A percentile compares a stretch with the other conserved stretches of the same genome.
These are phyloP conservation scores for Urtica urens DNA, from an alignment of 306 rosid species.

Conservation along the genomic window DNA sequence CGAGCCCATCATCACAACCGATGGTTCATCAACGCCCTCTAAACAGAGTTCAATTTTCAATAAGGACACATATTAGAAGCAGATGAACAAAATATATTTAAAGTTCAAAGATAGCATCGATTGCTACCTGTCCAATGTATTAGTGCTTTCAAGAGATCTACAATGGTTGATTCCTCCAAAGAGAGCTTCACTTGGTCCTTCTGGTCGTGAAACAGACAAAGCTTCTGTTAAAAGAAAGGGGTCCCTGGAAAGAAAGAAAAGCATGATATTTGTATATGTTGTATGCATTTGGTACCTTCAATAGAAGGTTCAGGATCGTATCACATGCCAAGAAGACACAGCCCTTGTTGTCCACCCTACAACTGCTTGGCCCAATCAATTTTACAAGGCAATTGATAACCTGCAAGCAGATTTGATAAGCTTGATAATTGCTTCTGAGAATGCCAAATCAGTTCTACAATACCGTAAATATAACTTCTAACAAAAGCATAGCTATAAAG, in stretches of 20 bases:
- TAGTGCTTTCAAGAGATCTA: constrained; percentile 55
- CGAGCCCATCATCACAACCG: constrained; percentile 64
- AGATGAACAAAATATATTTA: background rate
- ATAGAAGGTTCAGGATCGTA: constrained; percentile 62
- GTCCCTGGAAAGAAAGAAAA: constrained; percentile 10
- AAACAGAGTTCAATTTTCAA: background rate
- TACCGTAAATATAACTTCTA: background rate
- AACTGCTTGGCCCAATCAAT: constrained; percentile 32
- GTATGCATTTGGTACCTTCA: constrained; percentile 43
- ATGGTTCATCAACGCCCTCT: constrained; percentile 46
- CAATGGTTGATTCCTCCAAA: constrained; percentile 38
- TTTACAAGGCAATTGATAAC: constrained; percentile 63
- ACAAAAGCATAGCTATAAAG: background rate
- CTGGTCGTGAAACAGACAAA: constrained; percentile 24
- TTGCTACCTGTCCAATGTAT: constrained; percentile 67
- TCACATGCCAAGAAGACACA: constrained; percentile 76
- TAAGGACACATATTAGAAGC: background rate
- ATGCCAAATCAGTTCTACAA: background rate
- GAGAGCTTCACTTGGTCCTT: constrained; percentile 39
- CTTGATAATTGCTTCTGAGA: constrained; percentile 1
- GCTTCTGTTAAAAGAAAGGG: constrained; percentile 5
- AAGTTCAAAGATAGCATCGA: background rate
- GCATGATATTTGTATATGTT: constrained; percentile 1
- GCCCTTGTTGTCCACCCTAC: constrained; percentile 38
- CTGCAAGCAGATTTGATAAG: constrained; percentile 37